Evolutionary conservation across 108 stramenopile genomes (phyloP).

Genomic region (Phaeodactylum tricornutum): DNA sequence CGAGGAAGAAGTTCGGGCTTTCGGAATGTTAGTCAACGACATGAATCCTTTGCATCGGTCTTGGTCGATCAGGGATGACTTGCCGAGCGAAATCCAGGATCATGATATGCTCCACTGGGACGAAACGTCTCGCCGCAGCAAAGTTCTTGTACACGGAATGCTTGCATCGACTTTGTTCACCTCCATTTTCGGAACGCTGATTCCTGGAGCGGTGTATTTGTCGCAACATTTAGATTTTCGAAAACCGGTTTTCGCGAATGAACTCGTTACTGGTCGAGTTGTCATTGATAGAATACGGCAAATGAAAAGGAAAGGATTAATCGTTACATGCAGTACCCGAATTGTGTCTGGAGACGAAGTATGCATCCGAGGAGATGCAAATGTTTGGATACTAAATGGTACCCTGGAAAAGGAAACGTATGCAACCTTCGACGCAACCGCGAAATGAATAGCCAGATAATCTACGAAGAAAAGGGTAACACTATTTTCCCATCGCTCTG

Average conservation of each 20-base stretch:
- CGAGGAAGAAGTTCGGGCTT: constrained; percentile 31
- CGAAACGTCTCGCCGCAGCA: neutral
- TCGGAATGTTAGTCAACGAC: constrained; percentile 49
- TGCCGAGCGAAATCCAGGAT: neutral
- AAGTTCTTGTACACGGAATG: constrained; percentile 65
- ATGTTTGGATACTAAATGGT: too few species aligned
- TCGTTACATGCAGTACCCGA: too few species aligned
- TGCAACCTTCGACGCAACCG: too few species aligned
- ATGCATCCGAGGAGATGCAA: too few species aligned
- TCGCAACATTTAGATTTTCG: constrained; percentile 53
- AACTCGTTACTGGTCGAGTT: too few species aligned
- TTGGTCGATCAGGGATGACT: neutral
- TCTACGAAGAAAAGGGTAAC: too few species aligned
- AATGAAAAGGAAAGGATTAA: too few species aligned
- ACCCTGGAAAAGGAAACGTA: too few species aligned
- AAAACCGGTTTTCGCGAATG: constrained; percentile 37
- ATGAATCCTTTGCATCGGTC: constrained; percentile 60
- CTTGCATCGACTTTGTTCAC: constrained; percentile 69
- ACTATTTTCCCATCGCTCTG: too few species aligned
- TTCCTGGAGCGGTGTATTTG: constrained; percentile 69
- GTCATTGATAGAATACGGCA: too few species aligned
- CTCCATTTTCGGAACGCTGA: constrained; percentile 64
- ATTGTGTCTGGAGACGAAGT: too few species aligned
- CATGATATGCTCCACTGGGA: neutral
- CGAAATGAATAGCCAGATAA: too few species aligned